phyloP scores from a whole-genome alignment of 179 eudicot genomes.

The Patellifolia procumbens region DNA sequence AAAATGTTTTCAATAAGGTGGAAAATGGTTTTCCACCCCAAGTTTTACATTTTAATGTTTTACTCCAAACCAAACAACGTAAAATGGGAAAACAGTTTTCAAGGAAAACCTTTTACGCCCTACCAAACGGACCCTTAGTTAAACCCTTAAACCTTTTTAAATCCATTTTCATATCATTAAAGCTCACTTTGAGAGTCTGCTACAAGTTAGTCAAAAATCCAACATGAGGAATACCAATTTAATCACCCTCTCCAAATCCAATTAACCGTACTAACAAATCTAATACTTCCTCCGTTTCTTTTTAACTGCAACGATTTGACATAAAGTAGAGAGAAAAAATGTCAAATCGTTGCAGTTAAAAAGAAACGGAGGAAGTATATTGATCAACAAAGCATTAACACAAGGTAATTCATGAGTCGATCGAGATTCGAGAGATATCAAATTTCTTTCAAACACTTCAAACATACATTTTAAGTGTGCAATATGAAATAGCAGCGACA shows the following conservation, averaged over 20 bases:
- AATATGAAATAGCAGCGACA: not conserved
- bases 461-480: not conserved
- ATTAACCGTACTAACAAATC: not conserved
- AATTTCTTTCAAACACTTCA: not conserved
- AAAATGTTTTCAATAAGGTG: no score
- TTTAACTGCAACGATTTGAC: no score
- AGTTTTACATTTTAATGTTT: no score
- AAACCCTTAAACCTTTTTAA: not conserved
- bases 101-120: no score
- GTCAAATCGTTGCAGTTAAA: no score
- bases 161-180: not conserved
- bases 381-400: not conserved
- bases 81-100: no score
- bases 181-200: not conserved
- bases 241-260: not conserved
- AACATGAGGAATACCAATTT: not conserved
- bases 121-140: no score
- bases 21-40: no score
- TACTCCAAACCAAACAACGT: no score
- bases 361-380: no score
- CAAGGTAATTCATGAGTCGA: not conserved
- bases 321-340: no score
- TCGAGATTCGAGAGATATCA: not conserved
- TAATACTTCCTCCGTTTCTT: no score
- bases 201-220: not conserved